Evolutionary conservation across 2,329 filamentous ascomycete genomes (phyloP), one percentile per base, ranked within the genome.

Genomic region (Claviceps purpurea): DNA sequence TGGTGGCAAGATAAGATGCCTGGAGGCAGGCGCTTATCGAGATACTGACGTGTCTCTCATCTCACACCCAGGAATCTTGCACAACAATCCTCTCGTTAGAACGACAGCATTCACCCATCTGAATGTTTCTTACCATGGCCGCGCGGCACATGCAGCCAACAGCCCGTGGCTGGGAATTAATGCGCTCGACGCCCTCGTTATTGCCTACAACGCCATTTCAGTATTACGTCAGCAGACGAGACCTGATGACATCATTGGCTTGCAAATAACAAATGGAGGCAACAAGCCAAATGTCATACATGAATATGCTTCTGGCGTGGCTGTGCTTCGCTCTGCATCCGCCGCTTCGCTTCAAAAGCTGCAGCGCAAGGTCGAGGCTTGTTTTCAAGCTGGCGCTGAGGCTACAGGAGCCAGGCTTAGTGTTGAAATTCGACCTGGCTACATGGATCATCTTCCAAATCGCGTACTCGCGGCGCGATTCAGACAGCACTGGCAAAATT

Each of bases 131-230:
- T 80, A 75, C 57, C 69, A 72, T 10, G 79, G 78, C 5, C 71
- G 70, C 40, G 73, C 74, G 51, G 76, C 78, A 0, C 77, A 81
- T 56, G 77, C 77, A 0, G 76, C 75, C 3, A 70, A 70, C 1
- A 73, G 69, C 34, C 78, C 77, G 0, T 81, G 76, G 77, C 67
- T 76, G 5, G 77, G 78, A 0, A 68, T 77, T 58, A 81, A 81
- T 58, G 77, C 77, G 0, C 69, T 81, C 1, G 78, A 82, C 59
- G 77, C 76, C 0, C 57, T 78, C 22, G 65, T 81, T 3, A 65
- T 69, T 0, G 71, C 66, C 5, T 75, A 75, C 58, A 71, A 69
- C 48, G 65, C 65, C 44, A 60, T 81, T 5, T 70, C 73, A 0
- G 66, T 75, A 5, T 67, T 81, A 38, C 71, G 78, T 2, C 77